Base-by-base conservation (phyloP, 768 basidiomycete genomes). In the Naganishia friedmannii region DNA sequence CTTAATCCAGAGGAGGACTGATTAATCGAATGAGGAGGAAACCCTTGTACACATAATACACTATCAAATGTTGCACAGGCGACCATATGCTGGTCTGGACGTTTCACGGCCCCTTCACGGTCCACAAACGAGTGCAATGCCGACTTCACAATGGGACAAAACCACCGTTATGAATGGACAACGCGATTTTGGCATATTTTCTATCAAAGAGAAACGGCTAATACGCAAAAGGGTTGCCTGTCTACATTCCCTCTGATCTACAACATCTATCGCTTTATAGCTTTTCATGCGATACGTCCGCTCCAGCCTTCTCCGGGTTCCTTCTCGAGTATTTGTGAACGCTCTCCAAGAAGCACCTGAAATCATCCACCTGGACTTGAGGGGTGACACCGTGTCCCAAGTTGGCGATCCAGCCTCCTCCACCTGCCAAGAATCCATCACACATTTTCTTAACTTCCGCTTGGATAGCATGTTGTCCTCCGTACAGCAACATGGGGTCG, bases 301-400 rank as follows among this genome's bases (percentile, higher is more conserved):
- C 39, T 13, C 10, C 66, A 23, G 28, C 66, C 53, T 54, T 54
- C 39, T 45, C 66, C 39, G 26, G 0, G 37, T 69, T 66, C 37
- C 66, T 42, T 58, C 48, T 48, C 31, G 31, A 66, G 69, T 79
- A 79, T 73, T 80, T 79, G 68, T 81, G 80, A 8, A 82, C 80
- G 66, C 92, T 94, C 80, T 95, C 86, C 72, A 95, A 87, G 84
- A 95, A 96, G 87, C 88, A 95, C 68, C 85, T 84, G 80, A 96
- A 83, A 80, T 96, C 92, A 67, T 97, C 93, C 26, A 95, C 93
- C 79, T 96, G 88, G 17, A 98, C 94, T 29, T 88, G 90, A 13
- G 96, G 96, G 4, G 93, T 96, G 75, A 99, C 94, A 6, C 96
- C 96, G 78, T 98, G 96, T 0, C 96, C 96, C 26, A 99, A 83